Conservation (phyloP, 2,329 filamentous ascomycete species). For the Diaporthe citrichinensis region DNA sequence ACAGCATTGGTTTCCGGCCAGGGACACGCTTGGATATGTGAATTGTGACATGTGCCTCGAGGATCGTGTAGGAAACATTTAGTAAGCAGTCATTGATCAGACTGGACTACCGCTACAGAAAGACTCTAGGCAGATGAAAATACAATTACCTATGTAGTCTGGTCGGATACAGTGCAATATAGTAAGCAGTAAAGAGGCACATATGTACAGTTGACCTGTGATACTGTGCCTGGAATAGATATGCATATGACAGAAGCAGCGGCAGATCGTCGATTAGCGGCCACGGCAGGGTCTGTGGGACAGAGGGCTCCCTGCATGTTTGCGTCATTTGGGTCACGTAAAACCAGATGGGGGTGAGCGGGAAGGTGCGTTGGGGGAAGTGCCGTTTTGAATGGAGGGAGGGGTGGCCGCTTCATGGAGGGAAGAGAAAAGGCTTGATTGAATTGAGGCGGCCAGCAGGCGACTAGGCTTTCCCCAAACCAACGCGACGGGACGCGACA, state of each 20-base stretch:
- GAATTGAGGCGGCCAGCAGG: background rate
- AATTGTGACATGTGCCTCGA: background rate
- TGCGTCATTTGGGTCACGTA: background rate
- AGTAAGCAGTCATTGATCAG: background rate
- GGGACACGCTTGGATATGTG: background rate
- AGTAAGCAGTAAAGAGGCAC: background rate
- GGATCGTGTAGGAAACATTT: background rate
- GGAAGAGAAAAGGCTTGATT: background rate
- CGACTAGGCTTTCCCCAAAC: background rate
- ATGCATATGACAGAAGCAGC: background rate
- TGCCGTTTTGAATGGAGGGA: background rate
- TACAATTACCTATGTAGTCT: too few species aligned
- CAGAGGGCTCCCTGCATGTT: background rate
- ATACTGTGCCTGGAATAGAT: background rate
- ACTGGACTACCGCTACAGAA: too few species aligned
- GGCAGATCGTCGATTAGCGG: slow-evolving; percentile 11
- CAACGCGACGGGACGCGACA: background rate
- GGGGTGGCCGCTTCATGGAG: background rate
- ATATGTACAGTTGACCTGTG: background rate
- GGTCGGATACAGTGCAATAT: too few species aligned
- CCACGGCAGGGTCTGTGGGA: background rate
- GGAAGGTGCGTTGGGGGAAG: background rate
- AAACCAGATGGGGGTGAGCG: background rate
- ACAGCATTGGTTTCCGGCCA: background rate
- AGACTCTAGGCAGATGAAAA: too few species aligned